These are phyloP conservation scores for Fusarium sp. DNA, from an alignment of 2,329 filamentous ascomycete genomes.

Conservation along the genomic window DNA sequence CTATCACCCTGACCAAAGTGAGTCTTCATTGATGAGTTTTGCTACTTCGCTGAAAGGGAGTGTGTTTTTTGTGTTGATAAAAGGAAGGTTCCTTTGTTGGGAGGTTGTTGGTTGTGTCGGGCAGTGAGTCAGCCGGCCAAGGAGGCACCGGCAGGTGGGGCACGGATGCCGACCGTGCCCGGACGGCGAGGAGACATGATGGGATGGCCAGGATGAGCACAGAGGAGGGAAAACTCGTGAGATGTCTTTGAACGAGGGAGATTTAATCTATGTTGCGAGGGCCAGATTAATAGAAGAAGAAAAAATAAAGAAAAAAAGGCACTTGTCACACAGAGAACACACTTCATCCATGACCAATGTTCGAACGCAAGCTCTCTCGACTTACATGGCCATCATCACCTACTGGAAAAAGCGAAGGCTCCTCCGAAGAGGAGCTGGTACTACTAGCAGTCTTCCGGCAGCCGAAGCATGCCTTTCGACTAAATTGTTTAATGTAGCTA, in stretches of 20 bases:
- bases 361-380: neutral
- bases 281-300: neutral
- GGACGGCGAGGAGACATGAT: neutral
- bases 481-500: neutral
- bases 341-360: neutral
- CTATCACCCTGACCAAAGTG: constrained; percentile 2
- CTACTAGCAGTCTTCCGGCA: neutral
- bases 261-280: too few species aligned
- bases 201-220: neutral
- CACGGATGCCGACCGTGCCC: neutral
- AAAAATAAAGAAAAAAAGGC: neutral
- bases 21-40: neutral
- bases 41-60: constrained; percentile 6
- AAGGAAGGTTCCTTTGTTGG: neutral
- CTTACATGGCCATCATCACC: neutral
- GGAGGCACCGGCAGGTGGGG: neutral
- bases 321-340: neutral
- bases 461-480: neutral
- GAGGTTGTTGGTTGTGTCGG: neutral
- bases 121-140: neutral
- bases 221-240: neutral
- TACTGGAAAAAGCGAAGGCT: constrained; percentile 26
- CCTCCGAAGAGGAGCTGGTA: neutral
- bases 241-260: neutral
- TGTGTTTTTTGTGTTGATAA: neutral